Evolutionary conservation across 2,329 filamentous ascomycete species (phyloP), one percentile per base, ranked within the genome.

Genomic region (Kalmusia sp.): DNA sequence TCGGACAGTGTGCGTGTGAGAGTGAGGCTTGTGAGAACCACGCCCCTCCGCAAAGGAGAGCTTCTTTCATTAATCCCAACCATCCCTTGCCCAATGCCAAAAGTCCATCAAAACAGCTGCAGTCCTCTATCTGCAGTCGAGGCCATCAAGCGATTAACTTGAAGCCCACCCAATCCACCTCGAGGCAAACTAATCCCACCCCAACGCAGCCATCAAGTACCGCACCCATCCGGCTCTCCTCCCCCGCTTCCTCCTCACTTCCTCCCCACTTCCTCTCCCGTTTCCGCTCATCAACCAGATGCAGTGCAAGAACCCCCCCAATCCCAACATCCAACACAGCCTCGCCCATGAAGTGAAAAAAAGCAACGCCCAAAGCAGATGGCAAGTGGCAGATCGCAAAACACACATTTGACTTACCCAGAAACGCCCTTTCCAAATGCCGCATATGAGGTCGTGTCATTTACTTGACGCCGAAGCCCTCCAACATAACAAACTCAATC

Each of bases 351-450:
- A 44, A 53, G 17, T 15, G 15, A 24, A 44, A 40, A 40, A 49
- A 47, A 34, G 38, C 43, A 40, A 35, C 43, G 43, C 43, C 44
- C 33, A 40, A 45, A 51, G 39, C 39, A 44, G 35, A 48, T 33
- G 28, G 30, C 30, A 45, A 17, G 44, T 49, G 51, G 34, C 56
- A 56, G 35, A 59, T 53, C 53, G 49, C 54, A 59, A 45, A 52
- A 40, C 38, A 49, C 51, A 54, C 35, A 52, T 41, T 30, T 34
- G 49, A 54, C 49, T 49, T 59, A 58, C 58, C 56, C 56, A 56
- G 53, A 49, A 67, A 64, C 63, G 58, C 61, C 60, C 34, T 61
- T 61, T 62, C 55, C 58, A 64, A 61, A 66, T 64, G 61, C 62
- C 55, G 45, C 49, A 55, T 47, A 49, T 49, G 38, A 38, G 41